phyloP scores from a whole-genome alignment of 805 yeast genomes.

The Peterozyma xylosa region DNA sequence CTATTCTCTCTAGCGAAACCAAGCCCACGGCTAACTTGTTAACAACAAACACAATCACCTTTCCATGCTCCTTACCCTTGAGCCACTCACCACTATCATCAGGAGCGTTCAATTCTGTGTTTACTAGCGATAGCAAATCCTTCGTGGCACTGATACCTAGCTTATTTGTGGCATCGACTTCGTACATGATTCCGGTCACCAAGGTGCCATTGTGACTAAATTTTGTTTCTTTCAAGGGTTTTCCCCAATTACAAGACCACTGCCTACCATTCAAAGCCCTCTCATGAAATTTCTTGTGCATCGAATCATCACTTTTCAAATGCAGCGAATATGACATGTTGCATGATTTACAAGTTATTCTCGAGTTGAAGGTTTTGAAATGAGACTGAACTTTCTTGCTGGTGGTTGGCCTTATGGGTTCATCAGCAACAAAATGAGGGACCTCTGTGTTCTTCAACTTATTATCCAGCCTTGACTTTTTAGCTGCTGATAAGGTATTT shows the following conservation, averaged over 20 bases:
- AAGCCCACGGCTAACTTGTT: conserved; percentile 45
- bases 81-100: conserved; percentile 15
- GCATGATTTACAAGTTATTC: conserved; percentile 37
- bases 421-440: not conserved
- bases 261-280: conserved; percentile 38
- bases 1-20: conserved; percentile 41
- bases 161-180: conserved; percentile 23
- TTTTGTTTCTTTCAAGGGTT: conserved; percentile 9
- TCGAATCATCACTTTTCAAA: conserved; percentile 30
- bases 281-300: conserved; percentile 47
- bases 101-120: conserved; percentile 56
- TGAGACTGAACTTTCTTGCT: conserved; percentile 10
- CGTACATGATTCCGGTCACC: conserved; percentile 18
- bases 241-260: conserved; percentile 36
- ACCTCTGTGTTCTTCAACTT: not conserved
- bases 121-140: conserved; percentile 44
- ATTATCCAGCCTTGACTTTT: too few species aligned
- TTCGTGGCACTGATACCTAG: conserved; percentile 26
- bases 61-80: conserved; percentile 24
- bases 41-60: conserved; percentile 42
- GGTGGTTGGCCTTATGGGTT: not conserved
- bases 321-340: conserved; percentile 44
- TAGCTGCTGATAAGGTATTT: not conserved
- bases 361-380: conserved; percentile 10
- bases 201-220: not conserved